Evolutionary conservation across 2,329 filamentous ascomycete species (phyloP), one percentile per base, ranked within the genome.

Genomic region (Cladosporium sphaerospermum): DNA sequence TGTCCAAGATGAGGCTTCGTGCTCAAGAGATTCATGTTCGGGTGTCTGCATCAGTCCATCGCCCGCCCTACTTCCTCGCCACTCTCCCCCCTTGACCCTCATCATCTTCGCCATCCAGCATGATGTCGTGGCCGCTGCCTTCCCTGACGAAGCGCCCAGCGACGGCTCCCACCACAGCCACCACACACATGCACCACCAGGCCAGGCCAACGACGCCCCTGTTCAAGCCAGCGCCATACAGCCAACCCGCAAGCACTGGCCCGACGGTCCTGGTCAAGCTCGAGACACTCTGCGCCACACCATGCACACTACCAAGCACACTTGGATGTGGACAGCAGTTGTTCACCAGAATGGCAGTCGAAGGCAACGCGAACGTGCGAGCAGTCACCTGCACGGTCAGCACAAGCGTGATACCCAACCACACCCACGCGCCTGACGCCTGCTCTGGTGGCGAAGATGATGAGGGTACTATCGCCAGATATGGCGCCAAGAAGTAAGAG

Each of bases 141-240:
- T 88, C 84, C 45, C 79, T 76, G 9, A 87, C 80, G 48, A 75
- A 75, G 66, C 81, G 73, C 0, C 81, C 78, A 10, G 82, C 75
- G 3, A 76, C 62, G 64, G 80, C 84, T 0, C 82, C 82, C 3
- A 81, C 50, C 1, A 77, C 66, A 1, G 81, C 78, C 40, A 84
- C 72, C 13, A 68, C 63, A 0, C 79, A 77, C 59, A 81, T 67
- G 23, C 67, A 71, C 80, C 80, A 83, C 78, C 79, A 83, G 1
- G 79, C 73, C n/a, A 72, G 65, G 0, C 79, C 80, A 3, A 83
- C 75, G 34, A 80, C 69, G 4, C 80, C 80, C 48, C 71, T 65
- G 36, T 73, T 67, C 42, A 83, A 61, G 0, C 80, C 80, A 18
- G 74, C 34, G 0, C 79, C 79, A 56, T 80, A 74, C 19, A 74